A percentile compares a stretch with the other conserved stretches of the same genome.
phyloP scores from a whole-genome alignment of 2,329 filamentous ascomycete genomes.

The Chaetomium sp. region DNA sequence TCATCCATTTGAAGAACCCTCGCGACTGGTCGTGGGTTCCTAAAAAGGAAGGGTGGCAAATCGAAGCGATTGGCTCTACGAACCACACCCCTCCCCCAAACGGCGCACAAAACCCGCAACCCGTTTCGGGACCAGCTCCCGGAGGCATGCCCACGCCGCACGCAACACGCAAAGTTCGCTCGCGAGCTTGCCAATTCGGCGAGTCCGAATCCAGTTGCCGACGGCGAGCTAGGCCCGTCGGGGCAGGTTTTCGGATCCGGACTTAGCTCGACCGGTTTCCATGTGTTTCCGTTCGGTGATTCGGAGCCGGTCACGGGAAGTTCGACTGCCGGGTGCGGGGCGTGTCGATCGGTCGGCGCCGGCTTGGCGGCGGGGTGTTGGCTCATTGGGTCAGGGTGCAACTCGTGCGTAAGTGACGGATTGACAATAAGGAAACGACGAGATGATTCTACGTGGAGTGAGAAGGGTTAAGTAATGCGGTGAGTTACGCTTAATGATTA shows the following conservation, averaged over 20 bases:
- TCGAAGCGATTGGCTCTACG: background rate
- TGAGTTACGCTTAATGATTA: too few species aligned
- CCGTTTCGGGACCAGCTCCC: constrained; percentile 1
- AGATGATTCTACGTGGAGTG: too few species aligned
- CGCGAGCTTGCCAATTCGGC: too few species aligned
- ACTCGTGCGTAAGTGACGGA: too few species aligned
- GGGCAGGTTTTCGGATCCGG: background rate
- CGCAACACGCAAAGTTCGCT: background rate
- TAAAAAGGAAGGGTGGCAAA: background rate
- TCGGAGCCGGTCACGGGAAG: background rate
- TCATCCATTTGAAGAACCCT: background rate
- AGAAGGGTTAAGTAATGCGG: too few species aligned
- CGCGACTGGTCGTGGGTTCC: background rate
- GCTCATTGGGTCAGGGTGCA: too few species aligned
- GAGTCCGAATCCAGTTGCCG: too few species aligned
- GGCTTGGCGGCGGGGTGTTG: background rate
- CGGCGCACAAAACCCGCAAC: constrained; percentile 16
- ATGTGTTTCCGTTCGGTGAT: background rate
- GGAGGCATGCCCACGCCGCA: background rate
- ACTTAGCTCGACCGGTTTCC: background rate
- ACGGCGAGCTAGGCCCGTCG: too few species aligned
- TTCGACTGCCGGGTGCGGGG: background rate
- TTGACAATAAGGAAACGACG: too few species aligned
- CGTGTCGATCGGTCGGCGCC: background rate
- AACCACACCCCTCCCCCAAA: background rate